Percentiles rank a stretch among this genome's conserved stretches.
These are phyloP conservation scores for Cryptosporidium bovis DNA, from an alignment of 169 alveolate species.

Conservation along the genomic window DNA sequence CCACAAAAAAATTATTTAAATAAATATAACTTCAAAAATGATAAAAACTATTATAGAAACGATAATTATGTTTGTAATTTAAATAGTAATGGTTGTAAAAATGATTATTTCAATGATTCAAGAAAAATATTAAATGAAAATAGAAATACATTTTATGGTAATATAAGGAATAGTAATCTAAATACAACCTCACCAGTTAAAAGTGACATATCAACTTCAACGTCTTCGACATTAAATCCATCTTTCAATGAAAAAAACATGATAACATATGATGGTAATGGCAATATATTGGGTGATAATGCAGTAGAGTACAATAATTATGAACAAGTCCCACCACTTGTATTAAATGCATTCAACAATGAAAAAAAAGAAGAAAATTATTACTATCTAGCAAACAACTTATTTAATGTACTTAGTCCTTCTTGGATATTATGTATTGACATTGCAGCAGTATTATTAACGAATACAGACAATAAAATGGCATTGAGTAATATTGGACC, in stretches of 20 bases:
- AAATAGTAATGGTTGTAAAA: neutral
- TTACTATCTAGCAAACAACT: conserved; percentile 27
- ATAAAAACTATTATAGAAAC: neutral
- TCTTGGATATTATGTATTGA: conserved; percentile 71
- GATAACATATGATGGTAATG: neutral
- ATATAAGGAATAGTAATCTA: conserved; percentile 5
- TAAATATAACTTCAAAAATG: neutral
- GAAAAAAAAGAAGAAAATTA: conserved; percentile 51
- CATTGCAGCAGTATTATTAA: conserved; percentile 60
- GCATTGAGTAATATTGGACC: conserved; percentile 74
- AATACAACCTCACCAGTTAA: conserved; percentile 57
- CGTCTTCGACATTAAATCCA: conserved; percentile 36
- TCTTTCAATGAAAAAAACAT: conserved; percentile 4
- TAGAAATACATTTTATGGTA: neutral
- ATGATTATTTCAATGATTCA: neutral
- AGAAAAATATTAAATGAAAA: neutral
- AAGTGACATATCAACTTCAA: conserved; percentile 65
- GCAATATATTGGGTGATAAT: neutral
- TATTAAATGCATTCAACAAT: neutral
- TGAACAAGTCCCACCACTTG: conserved; percentile 63
- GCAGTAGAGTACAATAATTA: conserved; percentile 27
- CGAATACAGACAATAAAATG: conserved; percentile 73
- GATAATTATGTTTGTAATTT: neutral
- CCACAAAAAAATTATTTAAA: neutral
- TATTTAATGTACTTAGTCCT: conserved; percentile 54